These are phyloP conservation scores for Akanthomyces uredinophilus DNA, from an alignment of 2,329 filamentous ascomycete species.

Conservation along the genomic window DNA sequence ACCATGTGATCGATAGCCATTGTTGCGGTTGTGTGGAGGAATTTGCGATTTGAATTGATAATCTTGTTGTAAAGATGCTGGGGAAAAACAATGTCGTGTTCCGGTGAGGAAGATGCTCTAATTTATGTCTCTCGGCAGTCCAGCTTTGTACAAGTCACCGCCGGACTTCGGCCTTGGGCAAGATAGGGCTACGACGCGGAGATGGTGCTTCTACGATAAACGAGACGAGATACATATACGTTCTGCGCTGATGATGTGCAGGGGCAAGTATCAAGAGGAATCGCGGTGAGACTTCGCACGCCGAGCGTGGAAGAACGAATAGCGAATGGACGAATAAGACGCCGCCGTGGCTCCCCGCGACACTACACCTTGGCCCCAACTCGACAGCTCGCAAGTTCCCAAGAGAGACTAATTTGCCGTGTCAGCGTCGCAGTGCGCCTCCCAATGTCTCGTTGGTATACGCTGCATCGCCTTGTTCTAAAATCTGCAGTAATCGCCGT, in stretches of 20 bases:
- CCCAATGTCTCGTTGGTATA: not conserved
- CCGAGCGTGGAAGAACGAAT: not conserved
- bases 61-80: not conserved
- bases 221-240: not conserved
- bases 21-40: conserved; percentile 9
- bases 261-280: not conserved
- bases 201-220: not conserved
- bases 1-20: conserved; percentile 34
- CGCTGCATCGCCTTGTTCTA: not conserved
- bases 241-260: not conserved
- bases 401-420: conserved; percentile 12
- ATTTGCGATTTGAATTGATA: not conserved
- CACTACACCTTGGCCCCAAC: not conserved
- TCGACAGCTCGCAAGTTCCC: not conserved
- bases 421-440: conserved; percentile 7
- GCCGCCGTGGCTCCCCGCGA: not conserved
- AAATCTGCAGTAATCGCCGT: conserved; percentile 8
- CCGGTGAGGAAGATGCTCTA: not conserved
- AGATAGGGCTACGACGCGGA: not conserved
- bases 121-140: not conserved
- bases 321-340: not conserved
- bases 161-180: conserved; percentile 7
- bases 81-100: not conserved
- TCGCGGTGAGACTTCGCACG: not conserved
- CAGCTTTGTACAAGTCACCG: conserved; percentile 1